phyloP scores from a whole-genome alignment of 73 alveolate genomes.

The Blepharisma stoltei region DNA sequence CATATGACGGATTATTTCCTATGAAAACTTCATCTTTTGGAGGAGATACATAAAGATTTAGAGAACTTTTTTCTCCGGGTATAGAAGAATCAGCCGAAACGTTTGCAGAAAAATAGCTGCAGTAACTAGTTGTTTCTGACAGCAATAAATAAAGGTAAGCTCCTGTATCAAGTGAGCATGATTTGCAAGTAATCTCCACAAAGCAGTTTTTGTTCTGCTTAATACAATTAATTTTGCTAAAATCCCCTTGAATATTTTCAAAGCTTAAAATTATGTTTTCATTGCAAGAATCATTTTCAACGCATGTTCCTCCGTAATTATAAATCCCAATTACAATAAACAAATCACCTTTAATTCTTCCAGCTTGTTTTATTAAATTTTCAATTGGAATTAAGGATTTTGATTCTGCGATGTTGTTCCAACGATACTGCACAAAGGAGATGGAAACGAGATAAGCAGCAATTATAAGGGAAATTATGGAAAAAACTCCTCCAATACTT shows the following conservation, averaged over 20 bases:
- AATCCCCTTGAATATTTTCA: too few relatives aligned
- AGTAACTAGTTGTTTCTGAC: neutral
- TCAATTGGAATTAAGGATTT: neutral
- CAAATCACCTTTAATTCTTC: neutral
- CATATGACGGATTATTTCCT: neutral
- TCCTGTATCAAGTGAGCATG: neutral
- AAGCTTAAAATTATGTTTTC: neutral
- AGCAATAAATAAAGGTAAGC: neutral
- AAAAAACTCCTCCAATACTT: slow-evolving; percentile 21
- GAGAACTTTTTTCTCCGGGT: neutral
- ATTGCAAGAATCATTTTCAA: neutral
- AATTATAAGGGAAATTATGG: neutral
- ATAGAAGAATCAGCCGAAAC: neutral
- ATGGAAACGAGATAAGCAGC: neutral
- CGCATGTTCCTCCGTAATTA: slow-evolving; percentile 14
- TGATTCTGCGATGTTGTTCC: neutral
- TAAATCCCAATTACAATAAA: neutral
- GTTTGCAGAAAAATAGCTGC: neutral
- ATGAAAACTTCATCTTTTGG: neutral
- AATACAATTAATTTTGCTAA: too few relatives aligned
- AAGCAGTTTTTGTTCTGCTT: neutral
- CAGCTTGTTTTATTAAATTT: neutral
- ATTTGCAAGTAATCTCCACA: neutral
- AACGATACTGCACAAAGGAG: neutral
- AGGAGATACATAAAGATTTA: neutral